A percentile compares a stretch with the other conserved stretches of the same genome.
phyloP scores from a whole-genome alignment of 2,329 filamentous ascomycete genomes.

The Aspergillus brunneoviolaceus region DNA sequence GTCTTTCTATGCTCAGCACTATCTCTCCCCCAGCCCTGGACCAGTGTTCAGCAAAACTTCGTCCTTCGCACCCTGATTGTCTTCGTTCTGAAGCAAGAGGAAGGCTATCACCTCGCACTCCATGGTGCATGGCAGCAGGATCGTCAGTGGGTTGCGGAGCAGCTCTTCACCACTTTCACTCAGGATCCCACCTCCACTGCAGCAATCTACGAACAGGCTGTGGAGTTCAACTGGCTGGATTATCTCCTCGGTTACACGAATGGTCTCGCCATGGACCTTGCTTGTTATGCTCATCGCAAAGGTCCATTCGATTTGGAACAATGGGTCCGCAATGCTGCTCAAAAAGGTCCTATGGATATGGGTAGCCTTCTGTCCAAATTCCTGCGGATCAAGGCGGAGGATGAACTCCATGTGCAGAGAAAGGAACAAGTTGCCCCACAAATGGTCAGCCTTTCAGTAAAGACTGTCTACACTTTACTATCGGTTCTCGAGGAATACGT shows the following conservation, averaged over 20 bases:
- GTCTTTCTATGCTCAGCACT: slow-evolving; percentile 53
- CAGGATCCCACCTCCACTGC: slow-evolving; percentile 66
- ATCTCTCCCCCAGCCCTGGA: slow-evolving; percentile 51
- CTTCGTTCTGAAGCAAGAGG: slow-evolving; percentile 75
- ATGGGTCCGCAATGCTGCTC: slow-evolving; percentile 72
- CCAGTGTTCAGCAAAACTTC: slow-evolving; percentile 48
- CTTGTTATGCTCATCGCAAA: slow-evolving; percentile 78
- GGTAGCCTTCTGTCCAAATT: slow-evolving; percentile 74
- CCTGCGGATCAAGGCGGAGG: slow-evolving; percentile 76
- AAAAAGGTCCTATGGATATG: slow-evolving; percentile 65
- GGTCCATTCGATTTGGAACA: slow-evolving; percentile 75
- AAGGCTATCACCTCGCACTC: slow-evolving; percentile 82
- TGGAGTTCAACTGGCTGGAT: slow-evolving; percentile 80
- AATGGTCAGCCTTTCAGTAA: slow-evolving; percentile 76
- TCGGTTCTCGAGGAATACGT: slow-evolving; percentile 72
- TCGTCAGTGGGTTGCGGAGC: slow-evolving; percentile 77
- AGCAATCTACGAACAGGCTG: slow-evolving; percentile 74
- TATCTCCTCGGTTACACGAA: slow-evolving; percentile 75
- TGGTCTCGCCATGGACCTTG: slow-evolving; percentile 83
- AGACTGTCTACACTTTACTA: slow-evolving; percentile 78
- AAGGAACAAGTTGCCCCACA: slow-evolving; percentile 63
- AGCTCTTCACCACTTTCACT: slow-evolving; percentile 75
- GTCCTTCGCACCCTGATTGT: slow-evolving; percentile 65
- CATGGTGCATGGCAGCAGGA: slow-evolving; percentile 91
- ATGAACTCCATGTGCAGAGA: slow-evolving; percentile 74